Evolutionary conservation across 139 green algal genomes (phyloP).

Genomic region (Haematococcus sp.): DNA sequence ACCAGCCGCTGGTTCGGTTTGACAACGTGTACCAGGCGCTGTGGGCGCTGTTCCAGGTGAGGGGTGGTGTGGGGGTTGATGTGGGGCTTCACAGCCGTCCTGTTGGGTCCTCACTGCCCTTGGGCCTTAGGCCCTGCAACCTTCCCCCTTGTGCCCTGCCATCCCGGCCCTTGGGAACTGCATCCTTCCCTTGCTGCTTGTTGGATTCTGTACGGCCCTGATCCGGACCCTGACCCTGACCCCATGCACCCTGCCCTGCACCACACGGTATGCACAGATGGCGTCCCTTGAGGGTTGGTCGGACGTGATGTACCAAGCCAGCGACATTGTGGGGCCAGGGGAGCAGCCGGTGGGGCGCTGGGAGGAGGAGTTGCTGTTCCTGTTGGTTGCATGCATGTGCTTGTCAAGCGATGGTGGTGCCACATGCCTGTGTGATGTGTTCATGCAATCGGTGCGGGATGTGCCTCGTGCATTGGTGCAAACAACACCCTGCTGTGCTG

Average conservation of each 20-base stretch:
- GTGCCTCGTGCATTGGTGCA: neutral
- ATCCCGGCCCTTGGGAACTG: neutral
- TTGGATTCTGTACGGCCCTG: neutral
- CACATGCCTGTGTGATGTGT: neutral
- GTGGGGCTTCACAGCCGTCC: neutral
- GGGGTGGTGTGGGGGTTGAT: neutral
- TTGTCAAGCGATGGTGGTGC: neutral
- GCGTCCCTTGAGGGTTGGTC: slow-evolving; percentile 33
- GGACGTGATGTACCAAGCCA: slow-evolving; percentile 61
- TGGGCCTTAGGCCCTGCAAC: neutral
- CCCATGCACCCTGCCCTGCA: too few relatives aligned
- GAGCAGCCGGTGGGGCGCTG: slow-evolving; percentile 49
- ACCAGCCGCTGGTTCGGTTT: slow-evolving; percentile 46
- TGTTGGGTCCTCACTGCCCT: neutral
- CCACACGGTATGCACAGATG: slow-evolving; percentile 3
- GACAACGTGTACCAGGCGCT: slow-evolving; percentile 55
- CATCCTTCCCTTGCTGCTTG: neutral
- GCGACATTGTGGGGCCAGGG: slow-evolving; percentile 44
- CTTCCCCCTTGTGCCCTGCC: neutral
- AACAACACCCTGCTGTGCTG: neutral
- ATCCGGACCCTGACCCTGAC: neutral
- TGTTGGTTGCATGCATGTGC: too few relatives aligned
- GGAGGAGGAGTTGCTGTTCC: neutral
- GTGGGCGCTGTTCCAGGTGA: slow-evolving; percentile 58
- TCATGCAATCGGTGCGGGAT: neutral